phyloP scores from a whole-genome alignment of 2,329 filamentous ascomycete genomes.

The Incumbomyces delicatus region DNA sequence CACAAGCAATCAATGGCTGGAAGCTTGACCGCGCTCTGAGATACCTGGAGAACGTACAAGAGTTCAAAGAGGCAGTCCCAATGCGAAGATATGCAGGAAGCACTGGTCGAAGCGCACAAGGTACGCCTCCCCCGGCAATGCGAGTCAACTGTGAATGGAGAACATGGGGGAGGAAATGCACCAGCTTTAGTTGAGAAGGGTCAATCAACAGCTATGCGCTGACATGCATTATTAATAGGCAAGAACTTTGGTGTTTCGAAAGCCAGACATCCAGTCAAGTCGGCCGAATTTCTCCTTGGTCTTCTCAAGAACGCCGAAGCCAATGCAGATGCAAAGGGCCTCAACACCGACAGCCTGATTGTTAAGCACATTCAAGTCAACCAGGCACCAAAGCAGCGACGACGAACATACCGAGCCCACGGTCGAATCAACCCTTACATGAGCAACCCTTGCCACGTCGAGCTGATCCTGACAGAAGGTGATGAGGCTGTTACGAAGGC shows the following conservation, averaged over 20 bases:
- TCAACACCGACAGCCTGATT: conserved; percentile 92
- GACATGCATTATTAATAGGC: conserved; percentile 46
- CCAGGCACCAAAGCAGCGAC: conserved; percentile 98
- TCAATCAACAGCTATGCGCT: not conserved
- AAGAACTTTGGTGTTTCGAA: conserved; percentile 98
- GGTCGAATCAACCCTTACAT: conserved; percentile 99
- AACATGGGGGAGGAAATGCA: not conserved
- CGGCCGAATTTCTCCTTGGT: conserved; percentile 91
- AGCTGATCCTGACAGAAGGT: conserved; percentile 97
- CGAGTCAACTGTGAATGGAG: too few species aligned
- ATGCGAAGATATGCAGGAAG: conserved; percentile 96
- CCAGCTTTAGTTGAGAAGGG: not conserved
- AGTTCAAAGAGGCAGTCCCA: conserved; percentile 94
- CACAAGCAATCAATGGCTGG: conserved; percentile 99
- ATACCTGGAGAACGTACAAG: conserved; percentile 97
- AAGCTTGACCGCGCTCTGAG: conserved; percentile 88
- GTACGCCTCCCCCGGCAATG: conserved; percentile 53
- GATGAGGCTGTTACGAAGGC: conserved; percentile 94
- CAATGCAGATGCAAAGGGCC: conserved; percentile 93
- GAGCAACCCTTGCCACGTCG: conserved; percentile 99
- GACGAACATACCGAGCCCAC: conserved; percentile 99
- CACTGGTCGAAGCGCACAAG: conserved; percentile 94
- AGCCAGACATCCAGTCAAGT: conserved; percentile 99
- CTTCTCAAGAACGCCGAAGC: conserved; percentile 96
- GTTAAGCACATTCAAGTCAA: conserved; percentile 99